Conservation (phyloP, 331 rosid species). For the Phaseolus coccineus region DNA sequence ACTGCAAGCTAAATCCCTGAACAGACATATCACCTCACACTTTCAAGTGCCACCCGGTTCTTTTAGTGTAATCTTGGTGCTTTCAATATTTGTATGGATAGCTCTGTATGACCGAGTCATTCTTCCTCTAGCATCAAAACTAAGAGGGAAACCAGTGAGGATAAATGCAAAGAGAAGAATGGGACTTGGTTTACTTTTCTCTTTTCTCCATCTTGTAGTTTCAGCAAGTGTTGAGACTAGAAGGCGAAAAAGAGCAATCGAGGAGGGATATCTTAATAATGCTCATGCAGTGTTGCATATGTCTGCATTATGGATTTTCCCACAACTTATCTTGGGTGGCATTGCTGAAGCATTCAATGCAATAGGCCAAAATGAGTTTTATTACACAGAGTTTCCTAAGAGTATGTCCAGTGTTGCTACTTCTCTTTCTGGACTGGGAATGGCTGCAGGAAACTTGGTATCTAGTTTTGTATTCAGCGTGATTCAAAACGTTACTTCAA, state of each 20-base stretch:
- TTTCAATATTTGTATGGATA: slow-evolving; percentile 55
- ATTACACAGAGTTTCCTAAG: slow-evolving; percentile 70
- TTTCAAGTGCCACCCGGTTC: slow-evolving; percentile 76
- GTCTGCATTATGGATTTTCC: slow-evolving; percentile 75
- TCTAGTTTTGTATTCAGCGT: slow-evolving; percentile 57
- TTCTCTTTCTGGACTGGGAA: slow-evolving; percentile 57
- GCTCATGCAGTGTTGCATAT: slow-evolving; percentile 52
- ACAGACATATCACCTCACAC: slow-evolving; percentile 58
- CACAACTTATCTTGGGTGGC: slow-evolving; percentile 62
- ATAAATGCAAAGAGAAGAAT: slow-evolving; percentile 65
- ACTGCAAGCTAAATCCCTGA: slow-evolving; percentile 70
- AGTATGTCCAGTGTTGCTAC: slow-evolving; percentile 71
- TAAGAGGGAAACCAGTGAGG: slow-evolving; percentile 59
- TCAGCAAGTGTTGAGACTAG: slow-evolving; percentile 59
- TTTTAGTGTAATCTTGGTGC: slow-evolving; percentile 46
- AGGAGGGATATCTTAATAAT: slow-evolving; percentile 50
- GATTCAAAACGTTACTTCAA: slow-evolving; percentile 57
- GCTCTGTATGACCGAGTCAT: slow-evolving; percentile 64
- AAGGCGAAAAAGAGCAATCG: slow-evolving; percentile 59
- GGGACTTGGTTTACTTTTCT: slow-evolving; percentile 65
- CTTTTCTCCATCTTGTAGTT: slow-evolving; percentile 52
- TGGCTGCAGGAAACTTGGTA: slow-evolving; percentile 65
- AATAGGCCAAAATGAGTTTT: slow-evolving; percentile 75
- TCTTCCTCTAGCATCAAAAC: slow-evolving; percentile 67
- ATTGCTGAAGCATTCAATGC: slow-evolving; percentile 77